A percentile compares a stretch with the other conserved stretches of the same genome.
These are phyloP conservation scores for Naumovozyma baii DNA, from an alignment of 805 yeast species.

Conservation along the genomic window DNA sequence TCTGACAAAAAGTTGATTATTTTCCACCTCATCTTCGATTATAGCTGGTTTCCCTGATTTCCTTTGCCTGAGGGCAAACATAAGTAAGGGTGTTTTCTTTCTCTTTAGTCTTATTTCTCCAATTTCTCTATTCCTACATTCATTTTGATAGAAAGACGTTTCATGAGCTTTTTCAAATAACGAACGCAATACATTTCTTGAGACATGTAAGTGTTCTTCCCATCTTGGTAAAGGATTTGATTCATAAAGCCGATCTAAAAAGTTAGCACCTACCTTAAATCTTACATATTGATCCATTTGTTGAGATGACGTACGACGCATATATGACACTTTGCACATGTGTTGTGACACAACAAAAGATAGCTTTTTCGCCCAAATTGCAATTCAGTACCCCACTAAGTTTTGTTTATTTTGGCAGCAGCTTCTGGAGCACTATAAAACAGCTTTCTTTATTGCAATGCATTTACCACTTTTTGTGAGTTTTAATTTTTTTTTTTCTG, in stretches of 20 bases:
- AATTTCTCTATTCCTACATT: too few species aligned
- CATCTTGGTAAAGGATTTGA: neutral
- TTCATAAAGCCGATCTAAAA: neutral
- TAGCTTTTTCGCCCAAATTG: too few species aligned
- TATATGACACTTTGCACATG: neutral
- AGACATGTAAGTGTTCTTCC: neutral
- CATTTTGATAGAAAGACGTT: too few species aligned
- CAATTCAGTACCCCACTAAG: too few species aligned
- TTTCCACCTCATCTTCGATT: neutral
- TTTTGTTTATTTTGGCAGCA: too few species aligned
- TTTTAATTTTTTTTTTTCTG: slow-evolving; percentile 1
- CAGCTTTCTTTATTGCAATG: neutral
- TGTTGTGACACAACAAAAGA: neutral
- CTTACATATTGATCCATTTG: neutral
- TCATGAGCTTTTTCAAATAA: neutral
- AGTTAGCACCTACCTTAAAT: neutral
- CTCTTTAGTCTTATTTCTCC: neutral
- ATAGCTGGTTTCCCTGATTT: neutral
- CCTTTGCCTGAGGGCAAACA: neutral
- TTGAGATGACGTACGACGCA: neutral
- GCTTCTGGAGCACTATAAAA: too few species aligned
- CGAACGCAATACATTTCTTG: neutral
- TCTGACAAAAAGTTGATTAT: neutral
- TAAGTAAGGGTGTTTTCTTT: slow-evolving; percentile 1
- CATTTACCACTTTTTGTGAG: neutral